A percentile compares a stretch with the other conserved stretches of the same genome.
These are phyloP conservation scores for Nakazawaea wickerhamii DNA, from an alignment of 805 yeast species.

Conservation along the genomic window DNA sequence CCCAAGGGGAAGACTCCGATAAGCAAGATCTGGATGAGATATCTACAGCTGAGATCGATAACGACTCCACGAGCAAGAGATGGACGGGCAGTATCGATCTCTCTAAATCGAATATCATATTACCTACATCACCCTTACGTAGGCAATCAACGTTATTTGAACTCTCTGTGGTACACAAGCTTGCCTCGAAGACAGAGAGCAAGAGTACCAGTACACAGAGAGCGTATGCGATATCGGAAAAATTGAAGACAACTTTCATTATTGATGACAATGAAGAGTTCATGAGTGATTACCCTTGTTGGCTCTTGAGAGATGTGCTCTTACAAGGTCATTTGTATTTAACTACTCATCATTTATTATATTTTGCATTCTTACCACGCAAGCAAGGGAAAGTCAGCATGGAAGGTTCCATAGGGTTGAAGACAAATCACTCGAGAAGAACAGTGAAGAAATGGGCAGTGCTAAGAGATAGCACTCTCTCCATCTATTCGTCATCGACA, in stretches of 20 bases:
- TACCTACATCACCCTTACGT: conserved; percentile 7
- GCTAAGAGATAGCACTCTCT: conserved; percentile 59
- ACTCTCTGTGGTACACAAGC: conserved; percentile 25
- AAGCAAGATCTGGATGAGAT: conserved; percentile 13
- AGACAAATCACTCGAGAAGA: conserved; percentile 30
- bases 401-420: conserved; percentile 47
- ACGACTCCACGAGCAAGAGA: conserved; percentile 6
- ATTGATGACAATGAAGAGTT: conserved; percentile 52
- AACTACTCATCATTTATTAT: conserved; percentile 59
- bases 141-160: conserved; percentile 25
- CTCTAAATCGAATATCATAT: neutral
- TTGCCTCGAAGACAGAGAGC: conserved; percentile 20
- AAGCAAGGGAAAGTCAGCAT: conserved; percentile 36
- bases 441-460: conserved; percentile 74
- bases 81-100: neutral
- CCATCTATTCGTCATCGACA: conserved; percentile 63
- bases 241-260: conserved; percentile 33
- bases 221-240: conserved; percentile 31
- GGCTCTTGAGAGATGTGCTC: conserved; percentile 78
- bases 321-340: conserved; percentile 82
- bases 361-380: conserved; percentile 75
- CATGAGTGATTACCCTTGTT: conserved; percentile 60
- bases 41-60: neutral
- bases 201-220: conserved; percentile 18
- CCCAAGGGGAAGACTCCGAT: conserved; percentile 8